Percentiles rank a stretch among this genome's conserved stretches.
Conservation (phyloP, 208 protist species). For the Lotmaria passim region DNA sequence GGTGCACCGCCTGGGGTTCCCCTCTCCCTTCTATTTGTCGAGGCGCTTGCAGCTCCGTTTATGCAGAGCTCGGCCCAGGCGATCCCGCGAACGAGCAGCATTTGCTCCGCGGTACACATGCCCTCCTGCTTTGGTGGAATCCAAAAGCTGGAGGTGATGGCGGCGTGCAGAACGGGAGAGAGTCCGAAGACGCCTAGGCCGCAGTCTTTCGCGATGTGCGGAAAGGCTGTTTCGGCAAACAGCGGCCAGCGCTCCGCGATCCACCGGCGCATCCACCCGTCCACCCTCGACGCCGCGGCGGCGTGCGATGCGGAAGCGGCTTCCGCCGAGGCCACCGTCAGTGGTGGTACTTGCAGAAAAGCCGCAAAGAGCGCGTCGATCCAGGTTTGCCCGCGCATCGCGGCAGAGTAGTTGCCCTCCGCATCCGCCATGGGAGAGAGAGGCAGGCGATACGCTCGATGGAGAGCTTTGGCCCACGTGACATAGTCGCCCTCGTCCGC, state of each 20-base stretch:
- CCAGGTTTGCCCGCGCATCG: slow-evolving; percentile 40
- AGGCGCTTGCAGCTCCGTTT: slow-evolving; percentile 23
- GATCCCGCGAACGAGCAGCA: slow-evolving; percentile 53
- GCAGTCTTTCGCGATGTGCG: slow-evolving; percentile 18
- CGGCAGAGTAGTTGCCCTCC: slow-evolving; percentile 62
- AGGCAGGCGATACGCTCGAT: slow-evolving; percentile 59
- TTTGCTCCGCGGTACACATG: slow-evolving; percentile 15
- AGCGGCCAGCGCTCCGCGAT: slow-evolving; percentile 22
- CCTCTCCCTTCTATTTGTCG: not conserved
- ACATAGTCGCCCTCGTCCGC: slow-evolving; percentile 34
- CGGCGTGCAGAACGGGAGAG: slow-evolving; percentile 24
- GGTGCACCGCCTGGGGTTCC: not conserved
- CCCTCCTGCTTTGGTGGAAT: not conserved
- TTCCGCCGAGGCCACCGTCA: not conserved
- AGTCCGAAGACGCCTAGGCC: slow-evolving; percentile 25
- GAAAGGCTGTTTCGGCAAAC: slow-evolving; percentile 23
- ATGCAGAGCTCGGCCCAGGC: slow-evolving; percentile 73
- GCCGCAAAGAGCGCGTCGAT: slow-evolving; percentile 47
- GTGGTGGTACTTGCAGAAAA: slow-evolving; percentile 29
- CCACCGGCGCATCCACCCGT: slow-evolving; percentile 34
- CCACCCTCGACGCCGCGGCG: slow-evolving; percentile 1
- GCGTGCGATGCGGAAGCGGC: not conserved
- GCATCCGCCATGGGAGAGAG: slow-evolving; percentile 70
- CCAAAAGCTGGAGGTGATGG: slow-evolving; percentile 29
- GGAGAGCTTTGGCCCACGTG: slow-evolving; percentile 42